These are phyloP conservation scores for Cryptosporidium ryanae DNA, from an alignment of 169 alveolate species.

Conservation along the genomic window DNA sequence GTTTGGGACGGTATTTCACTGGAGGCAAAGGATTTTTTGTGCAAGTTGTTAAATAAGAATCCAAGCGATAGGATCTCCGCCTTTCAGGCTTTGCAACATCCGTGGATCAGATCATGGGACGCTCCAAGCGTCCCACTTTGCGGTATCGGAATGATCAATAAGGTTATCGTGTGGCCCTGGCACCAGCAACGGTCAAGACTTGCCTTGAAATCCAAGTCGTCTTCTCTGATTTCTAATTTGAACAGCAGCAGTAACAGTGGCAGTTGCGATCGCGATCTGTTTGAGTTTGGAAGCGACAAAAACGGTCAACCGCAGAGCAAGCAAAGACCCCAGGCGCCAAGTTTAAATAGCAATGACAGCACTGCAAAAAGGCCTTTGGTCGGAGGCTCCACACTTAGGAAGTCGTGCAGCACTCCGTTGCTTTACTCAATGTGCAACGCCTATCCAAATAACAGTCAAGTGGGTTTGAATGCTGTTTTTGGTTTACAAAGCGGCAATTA, in stretches of 20 bases:
- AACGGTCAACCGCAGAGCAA: not conserved
- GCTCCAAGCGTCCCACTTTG: conserved; percentile 51
- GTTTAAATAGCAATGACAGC: not conserved
- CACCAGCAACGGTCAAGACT: conserved; percentile 60
- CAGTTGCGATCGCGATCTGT: not conserved
- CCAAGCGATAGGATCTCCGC: conserved; percentile 78
- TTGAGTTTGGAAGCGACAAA: not conserved
- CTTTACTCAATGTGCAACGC: conserved; percentile 60
- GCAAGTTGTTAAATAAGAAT: conserved; percentile 50
- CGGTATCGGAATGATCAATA: conserved; percentile 70
- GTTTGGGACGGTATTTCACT: conserved; percentile 72
- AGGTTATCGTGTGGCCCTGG: conserved; percentile 74
- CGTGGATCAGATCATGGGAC: conserved; percentile 77
- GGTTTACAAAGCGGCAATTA: conserved; percentile 1
- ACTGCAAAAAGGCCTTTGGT: not conserved
- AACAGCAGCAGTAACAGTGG: conserved; percentile 9
- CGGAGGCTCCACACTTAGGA: conserved; percentile 1
- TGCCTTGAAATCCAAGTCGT: conserved; percentile 32
- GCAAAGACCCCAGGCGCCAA: conserved; percentile 5
- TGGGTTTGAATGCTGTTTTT: not conserved
- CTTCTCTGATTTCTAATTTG: conserved; percentile 26
- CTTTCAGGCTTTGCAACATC: conserved; percentile 78
- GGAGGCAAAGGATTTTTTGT: conserved; percentile 75
- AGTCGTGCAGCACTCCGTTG: conserved; percentile 71
- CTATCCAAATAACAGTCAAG: conserved; percentile 35